Base-by-base conservation (phyloP, 2,329 filamentous ascomycete species). In the Claviceps fusiformis region DNA sequence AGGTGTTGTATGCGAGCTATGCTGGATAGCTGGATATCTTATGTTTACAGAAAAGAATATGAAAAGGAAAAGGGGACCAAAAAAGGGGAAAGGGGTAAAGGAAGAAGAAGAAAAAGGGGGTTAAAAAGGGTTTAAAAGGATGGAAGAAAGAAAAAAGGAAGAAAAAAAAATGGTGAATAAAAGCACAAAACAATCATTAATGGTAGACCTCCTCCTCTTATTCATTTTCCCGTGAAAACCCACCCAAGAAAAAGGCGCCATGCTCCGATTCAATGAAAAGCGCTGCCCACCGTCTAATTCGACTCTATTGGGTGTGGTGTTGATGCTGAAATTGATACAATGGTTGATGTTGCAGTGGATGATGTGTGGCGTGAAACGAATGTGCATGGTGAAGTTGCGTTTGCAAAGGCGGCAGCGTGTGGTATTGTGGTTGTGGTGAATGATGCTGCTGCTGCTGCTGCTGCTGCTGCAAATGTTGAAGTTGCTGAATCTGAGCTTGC, bases 281-380 rank as follows among this genome's bases (percentile, higher is more conserved):
- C 39, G 35, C 52, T 39, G 37, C 27, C 24, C 44, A 49, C 19
- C n/a, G 24, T 31, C 47, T n/a, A 49, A 5, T 37, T n/a, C 19
- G 1, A 54, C 37, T 52, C 27, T 55, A 54, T 33, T 50, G 52
- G 46, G 55, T 53, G 45, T 55, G 44, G 39, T 55, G 46, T 50
- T 57, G 46, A 53, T 57, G 55, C 44, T 45, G 52, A 52, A 6
- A 45, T 13, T 53, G 45, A 48, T 48, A 56, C 10, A 39, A 53
- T 50, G 10, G 54, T 33, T 53, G 51, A 43, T 53, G 54, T 27
- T 50, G 29, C 24, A 50, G 46, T 33, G 24, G 54, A 37, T 50
- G 51, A 10, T 33, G 49, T 33, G 39, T 45, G 29, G 33, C 43
- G n/a, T 43, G 43, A 41, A 44, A 27, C 41, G 54, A 47, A n/a